These are phyloP conservation scores for Gracilaria vermiculophylla DNA, from an alignment of 23 red algal genomes.

Conservation along the genomic window DNA sequence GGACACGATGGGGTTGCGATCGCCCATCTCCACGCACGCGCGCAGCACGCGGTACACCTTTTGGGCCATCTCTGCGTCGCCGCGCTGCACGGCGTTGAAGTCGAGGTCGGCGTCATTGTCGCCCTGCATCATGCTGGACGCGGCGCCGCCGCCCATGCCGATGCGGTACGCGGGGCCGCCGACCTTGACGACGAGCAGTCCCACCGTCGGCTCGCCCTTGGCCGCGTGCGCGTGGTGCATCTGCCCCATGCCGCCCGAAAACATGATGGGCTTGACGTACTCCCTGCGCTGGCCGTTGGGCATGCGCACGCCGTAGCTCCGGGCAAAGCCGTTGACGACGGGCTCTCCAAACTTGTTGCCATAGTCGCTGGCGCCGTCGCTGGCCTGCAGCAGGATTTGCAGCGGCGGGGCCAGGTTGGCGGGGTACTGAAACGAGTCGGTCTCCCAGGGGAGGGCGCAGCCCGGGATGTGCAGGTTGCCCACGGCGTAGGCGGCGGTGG, in stretches of 20 bases:
- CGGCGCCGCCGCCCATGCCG: constrained; percentile 98
- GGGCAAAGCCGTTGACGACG: constrained; percentile 84
- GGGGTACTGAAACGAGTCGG: constrained; percentile 80
- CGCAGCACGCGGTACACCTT: constrained; percentile 93
- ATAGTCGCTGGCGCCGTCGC: constrained; percentile 96
- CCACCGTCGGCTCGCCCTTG: constrained; percentile 61
- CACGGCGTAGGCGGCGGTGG: constrained; percentile 89
- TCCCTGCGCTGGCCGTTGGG: constrained; percentile 68
- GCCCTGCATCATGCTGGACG: constrained; percentile 99
- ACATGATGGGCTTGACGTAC: constrained; percentile 99
- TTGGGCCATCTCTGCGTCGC: constrained; percentile 99
- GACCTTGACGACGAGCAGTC: constrained; percentile 91
- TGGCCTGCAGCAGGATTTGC: constrained; percentile 83
- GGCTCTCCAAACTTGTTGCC: constrained; percentile 99
- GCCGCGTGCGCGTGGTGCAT: constrained; percentile 90
- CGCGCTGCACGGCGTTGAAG: constrained; percentile 99
- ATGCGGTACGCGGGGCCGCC: constrained; percentile 99
- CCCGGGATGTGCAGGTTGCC: constrained; percentile 90
- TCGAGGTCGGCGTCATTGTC: constrained; percentile 91
- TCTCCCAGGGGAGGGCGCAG: constrained; percentile 75
- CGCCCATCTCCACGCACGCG: constrained; percentile 94
- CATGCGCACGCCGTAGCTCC: constrained; percentile 78
- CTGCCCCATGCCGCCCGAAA: constrained; percentile 92
- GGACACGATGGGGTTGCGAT: constrained; percentile 89
- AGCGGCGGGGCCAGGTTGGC: constrained; percentile 81